Percentiles rank a stretch among this genome's conserved stretches.
Evolutionary conservation across 164 flowering plant genomes (phyloP).

Genomic region (Macadamia integrifolia): DNA sequence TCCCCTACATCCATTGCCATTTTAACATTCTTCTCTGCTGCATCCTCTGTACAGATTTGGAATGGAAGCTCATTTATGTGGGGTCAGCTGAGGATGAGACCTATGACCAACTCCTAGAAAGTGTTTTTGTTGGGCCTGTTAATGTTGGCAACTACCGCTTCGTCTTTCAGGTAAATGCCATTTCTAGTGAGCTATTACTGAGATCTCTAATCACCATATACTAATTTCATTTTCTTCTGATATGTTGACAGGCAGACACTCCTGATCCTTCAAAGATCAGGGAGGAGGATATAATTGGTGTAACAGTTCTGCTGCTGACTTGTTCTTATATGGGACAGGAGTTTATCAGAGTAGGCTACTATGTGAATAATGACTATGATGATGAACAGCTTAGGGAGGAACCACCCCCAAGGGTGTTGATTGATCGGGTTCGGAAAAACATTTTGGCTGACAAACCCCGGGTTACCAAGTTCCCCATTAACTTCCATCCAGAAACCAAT

Average conservation of each 20-base stretch:
- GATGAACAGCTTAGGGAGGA: conserved; percentile 91
- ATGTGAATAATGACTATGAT: conserved; percentile 94
- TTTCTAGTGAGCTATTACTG: neutral
- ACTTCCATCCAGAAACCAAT: conserved; percentile 76
- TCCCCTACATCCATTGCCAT: no score
- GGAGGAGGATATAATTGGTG: conserved; percentile 94
- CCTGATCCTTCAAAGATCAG: conserved; percentile 92
- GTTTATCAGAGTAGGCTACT: conserved; percentile 90
- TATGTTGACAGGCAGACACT: conserved; percentile 65
- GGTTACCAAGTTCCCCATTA: conserved; percentile 93
- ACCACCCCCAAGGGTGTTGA: conserved; percentile 87
- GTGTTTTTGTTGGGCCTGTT: conserved; percentile 98
- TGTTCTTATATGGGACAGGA: conserved; percentile 96
- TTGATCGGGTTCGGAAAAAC: conserved; percentile 82
- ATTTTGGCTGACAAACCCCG: conserved; percentile 91
- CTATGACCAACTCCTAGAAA: conserved; percentile 88
- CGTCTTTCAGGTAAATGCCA: conserved; percentile 65
- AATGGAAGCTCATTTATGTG: conserved; percentile 97
- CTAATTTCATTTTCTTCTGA: neutral
- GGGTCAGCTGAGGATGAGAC: conserved; percentile 99
- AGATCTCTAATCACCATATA: neutral
- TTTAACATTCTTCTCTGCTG: no score
- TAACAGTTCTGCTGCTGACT: conserved; percentile 85
- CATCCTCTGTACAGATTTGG: conserved; percentile 62
- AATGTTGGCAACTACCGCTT: conserved; percentile 97